Evolutionary conservation across 1,139 yeast genomes (phyloP), one percentile per base, ranked within the genome.

Genomic region (Saccharomyces pastorianus): DNA sequence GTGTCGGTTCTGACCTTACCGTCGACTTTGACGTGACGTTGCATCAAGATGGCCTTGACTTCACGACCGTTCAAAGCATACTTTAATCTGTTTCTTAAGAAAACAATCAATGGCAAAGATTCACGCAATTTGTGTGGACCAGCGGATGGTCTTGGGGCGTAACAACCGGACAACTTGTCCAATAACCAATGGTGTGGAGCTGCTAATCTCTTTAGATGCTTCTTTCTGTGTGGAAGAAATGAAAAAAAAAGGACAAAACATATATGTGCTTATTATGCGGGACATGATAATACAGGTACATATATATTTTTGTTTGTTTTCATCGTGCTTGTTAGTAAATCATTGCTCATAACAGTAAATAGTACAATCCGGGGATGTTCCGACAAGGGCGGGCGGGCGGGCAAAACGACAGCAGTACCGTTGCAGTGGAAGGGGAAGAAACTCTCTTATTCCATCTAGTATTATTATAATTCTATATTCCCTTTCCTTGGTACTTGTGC

Each of bases 161-260:
- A 93, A 75, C 90, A 83, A 76, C 99, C 99, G 77, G 97, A 88
- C 82, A 95, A 84, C 83, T 95, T 95, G 96, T 93, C 99, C 84
- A 95, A 88, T 96, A 95, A 88, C 99, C 99, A 95, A 87, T 95
- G 99, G 83, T 91, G 87, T 83, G 99, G 99, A 77, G 97, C 97
- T 76, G 96, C 96, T 79, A 89, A 84, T 83, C 96, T 88, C 86
- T 89, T 89, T 79, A 89, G 83, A 77, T 90, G 97, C 85, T 90
- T 90, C 91, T 89, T 89, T 82, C 84, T 81, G 67, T 51, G 9
- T 6, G 42, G n/a, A 17, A 38, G n/a, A 14, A 23, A 7, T 38
- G 23, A 14, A 14, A 38, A 8, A 3, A 38, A 38, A 38, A 38
- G 42, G 42, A 6, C 42, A 17, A 38, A n/a, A n/a, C n/a, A n/a